Conservation (phyloP, 1,139 yeast species). For the Blastobotrys indianensis region DNA sequence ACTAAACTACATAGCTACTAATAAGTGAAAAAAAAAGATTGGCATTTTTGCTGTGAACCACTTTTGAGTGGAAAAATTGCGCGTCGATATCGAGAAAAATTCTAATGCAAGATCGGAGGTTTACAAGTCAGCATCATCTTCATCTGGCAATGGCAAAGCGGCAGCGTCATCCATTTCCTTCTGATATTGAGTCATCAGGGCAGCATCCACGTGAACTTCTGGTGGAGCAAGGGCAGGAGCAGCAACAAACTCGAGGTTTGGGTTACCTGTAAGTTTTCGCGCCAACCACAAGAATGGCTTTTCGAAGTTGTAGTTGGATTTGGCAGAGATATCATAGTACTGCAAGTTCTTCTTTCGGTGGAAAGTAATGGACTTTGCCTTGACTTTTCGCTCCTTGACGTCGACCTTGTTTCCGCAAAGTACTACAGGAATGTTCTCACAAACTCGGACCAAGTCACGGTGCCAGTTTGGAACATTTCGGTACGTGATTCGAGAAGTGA, state of each 20-base stretch:
- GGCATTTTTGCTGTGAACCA: not conserved
- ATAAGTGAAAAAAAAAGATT: not conserved
- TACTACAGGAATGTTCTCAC: slow-evolving; percentile 99
- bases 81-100: not conserved
- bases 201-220: slow-evolving; percentile 95
- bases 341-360: slow-evolving; percentile 99
- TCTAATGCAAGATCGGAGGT: not conserved
- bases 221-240: slow-evolving; percentile 99
- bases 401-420: slow-evolving; percentile 99
- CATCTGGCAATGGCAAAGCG: slow-evolving; percentile 99
- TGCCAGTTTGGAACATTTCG: slow-evolving; percentile 99
- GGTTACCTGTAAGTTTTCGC: slow-evolving; percentile 97
- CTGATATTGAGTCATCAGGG: slow-evolving; percentile 95
- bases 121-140: slow-evolving; percentile 98
- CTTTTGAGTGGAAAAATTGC: not conserved
- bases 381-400: slow-evolving; percentile 98
- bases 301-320: slow-evolving; percentile 98
- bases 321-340: slow-evolving; percentile 98
- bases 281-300: slow-evolving; percentile 99
- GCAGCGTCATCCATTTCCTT: slow-evolving; percentile 99
- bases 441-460: slow-evolving; percentile 93
- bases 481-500: slow-evolving; percentile 98
- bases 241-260: slow-evolving; percentile 96
- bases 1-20: not conserved
- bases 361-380: slow-evolving; percentile 99